Percentiles rank a stretch among this genome's conserved stretches.
phyloP scores from a whole-genome alignment of 2,329 filamentous ascomycete species.

The Mycosphaerella sp. region DNA sequence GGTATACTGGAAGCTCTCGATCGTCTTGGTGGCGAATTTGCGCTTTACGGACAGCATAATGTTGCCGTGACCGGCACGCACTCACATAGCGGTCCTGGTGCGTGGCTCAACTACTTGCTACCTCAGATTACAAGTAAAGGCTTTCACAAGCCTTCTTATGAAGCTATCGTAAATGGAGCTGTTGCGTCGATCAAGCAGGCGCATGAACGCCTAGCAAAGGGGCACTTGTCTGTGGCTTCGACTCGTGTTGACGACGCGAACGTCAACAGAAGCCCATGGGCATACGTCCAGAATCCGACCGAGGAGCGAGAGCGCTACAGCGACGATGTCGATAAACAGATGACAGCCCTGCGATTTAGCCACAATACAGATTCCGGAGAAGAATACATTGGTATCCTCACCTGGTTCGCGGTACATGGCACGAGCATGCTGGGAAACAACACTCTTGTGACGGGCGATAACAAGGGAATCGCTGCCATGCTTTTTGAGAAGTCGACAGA shows the following conservation, averaged over 20 bases:
- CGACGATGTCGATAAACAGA: constrained; percentile 62
- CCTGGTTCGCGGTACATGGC: constrained; percentile 89
- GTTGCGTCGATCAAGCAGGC: constrained; percentile 75
- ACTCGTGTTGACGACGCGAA: constrained; percentile 69
- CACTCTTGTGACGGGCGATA: constrained; percentile 86
- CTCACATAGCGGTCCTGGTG: constrained; percentile 84
- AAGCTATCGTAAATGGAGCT: constrained; percentile 81
- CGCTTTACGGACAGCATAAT: constrained; percentile 70
- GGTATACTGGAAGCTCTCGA: constrained; percentile 75
- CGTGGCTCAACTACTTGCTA: constrained; percentile 89
- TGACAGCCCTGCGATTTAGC: constrained; percentile 71
- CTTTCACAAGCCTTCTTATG: constrained; percentile 79
- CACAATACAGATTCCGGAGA: constrained; percentile 61
- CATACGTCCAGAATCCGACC: constrained; percentile 79
- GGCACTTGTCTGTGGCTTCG: constrained; percentile 63
- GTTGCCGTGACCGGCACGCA: constrained; percentile 89
- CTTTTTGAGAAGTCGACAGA: constrained; percentile 65
- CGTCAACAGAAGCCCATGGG: constrained; percentile 81
- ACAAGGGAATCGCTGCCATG: constrained; percentile 87
- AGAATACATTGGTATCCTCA: constrained; percentile 73
- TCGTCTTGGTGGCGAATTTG: constrained; percentile 64
- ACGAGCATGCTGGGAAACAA: constrained; percentile 90
- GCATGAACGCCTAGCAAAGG: constrained; percentile 64
- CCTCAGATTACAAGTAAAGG: constrained; percentile 85
- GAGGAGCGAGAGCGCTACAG: constrained; percentile 66